Base-by-base conservation (phyloP, 2,329 filamentous ascomycete genomes). In the Stachybotrys chartarum region DNA sequence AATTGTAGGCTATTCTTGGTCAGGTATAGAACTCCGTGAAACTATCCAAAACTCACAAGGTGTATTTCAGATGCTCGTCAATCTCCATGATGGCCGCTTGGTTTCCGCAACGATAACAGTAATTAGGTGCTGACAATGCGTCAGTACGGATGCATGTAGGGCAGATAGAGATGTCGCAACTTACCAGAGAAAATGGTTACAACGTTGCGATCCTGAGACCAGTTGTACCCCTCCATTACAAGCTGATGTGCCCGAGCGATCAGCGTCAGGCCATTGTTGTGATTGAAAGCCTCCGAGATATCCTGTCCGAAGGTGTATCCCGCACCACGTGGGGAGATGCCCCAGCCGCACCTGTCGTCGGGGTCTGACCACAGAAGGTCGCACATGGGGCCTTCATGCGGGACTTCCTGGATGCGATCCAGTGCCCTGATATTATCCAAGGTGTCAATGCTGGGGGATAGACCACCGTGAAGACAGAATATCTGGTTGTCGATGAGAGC, bases 11-110 rank as follows among this genome's bases (percentile, higher is more conserved):
- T 99, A 67, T 18, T 57, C 31, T 42, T 51, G 24, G 59, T 72
- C 62, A 74, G 67, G 17, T 8, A 3, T 24, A 17, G 16, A 3
- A 55, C 17, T 51, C 30, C n/a, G 12, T 14, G 8, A 18, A 31
- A n/a, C 18, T 32, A 16, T 16, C 17, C 30, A 39, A 53, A 17
- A 86, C 91, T 75, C 83, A 97, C 93, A 99, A 97, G 68, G 94
- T 97, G 77, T 97, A 99, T 80, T 99, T 97, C 70, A 99, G 78
- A 73, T 97, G 92, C 77, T 99, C 94, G 63, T 97, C 94, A 73
- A 99, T 99, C 76, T 97, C 94, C 94, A 99, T 99, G 73, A 99
- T 97, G n/a, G 94, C 94, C 56, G 94, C 94, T 76, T 97, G 94
- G 76, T 99, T 99, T 70, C 94, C 94, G 70, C 94, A 99, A 72